Base-by-base conservation (phyloP, 495 filamentous ascomycete genomes). In the Trichoderma virens region DNA sequence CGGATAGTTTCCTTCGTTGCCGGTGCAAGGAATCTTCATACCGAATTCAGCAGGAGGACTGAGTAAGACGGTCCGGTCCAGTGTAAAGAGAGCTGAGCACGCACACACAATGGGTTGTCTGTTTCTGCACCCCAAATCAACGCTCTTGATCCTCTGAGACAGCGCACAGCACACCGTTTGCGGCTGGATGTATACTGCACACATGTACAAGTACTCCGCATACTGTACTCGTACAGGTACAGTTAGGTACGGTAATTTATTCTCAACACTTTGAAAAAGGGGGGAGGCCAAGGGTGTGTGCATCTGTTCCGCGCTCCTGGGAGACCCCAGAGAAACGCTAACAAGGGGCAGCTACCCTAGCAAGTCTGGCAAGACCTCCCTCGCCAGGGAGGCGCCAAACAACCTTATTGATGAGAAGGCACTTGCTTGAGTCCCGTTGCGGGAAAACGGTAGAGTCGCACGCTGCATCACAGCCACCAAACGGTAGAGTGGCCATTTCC, bases 381-480 rank as follows among this genome's bases (percentile, higher is more conserved):
- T 56, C 25, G 27, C 25, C 51, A 56, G 25, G 51, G 51, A 30
- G 51, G 51, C 23, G 23, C 25, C 27, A 28, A 56, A 56, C 51
- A 56, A 56, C 51, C 51, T 56, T 56, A 56, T 28, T 56, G 25
- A 30, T 9, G 51, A 56, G 16, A 3, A 30, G 23, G 30, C 25
- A 16, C 23, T 16, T n/a, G 23, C 30, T 3, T 14, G 41, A 18
- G 41, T 31, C 51, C 51, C 51, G 51, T 56, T 56, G 51, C 51
- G 51, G 51, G 51, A 56, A 56, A 56, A 56, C 51, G 51, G 51
- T 56, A 56, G 51, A 56, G n/a, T n/a, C n/a, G n/a, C 13, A 30
- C 34, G 18, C 51, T 30, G 51, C 51, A 25, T 25, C 30, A 56
- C 28, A 30, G 51, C 9, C n/a, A n/a, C 11, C 34, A 56, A 56